phyloP scores from a whole-genome alignment of 2,329 filamentous ascomycete species.

The Fusarium gaditjirri region DNA sequence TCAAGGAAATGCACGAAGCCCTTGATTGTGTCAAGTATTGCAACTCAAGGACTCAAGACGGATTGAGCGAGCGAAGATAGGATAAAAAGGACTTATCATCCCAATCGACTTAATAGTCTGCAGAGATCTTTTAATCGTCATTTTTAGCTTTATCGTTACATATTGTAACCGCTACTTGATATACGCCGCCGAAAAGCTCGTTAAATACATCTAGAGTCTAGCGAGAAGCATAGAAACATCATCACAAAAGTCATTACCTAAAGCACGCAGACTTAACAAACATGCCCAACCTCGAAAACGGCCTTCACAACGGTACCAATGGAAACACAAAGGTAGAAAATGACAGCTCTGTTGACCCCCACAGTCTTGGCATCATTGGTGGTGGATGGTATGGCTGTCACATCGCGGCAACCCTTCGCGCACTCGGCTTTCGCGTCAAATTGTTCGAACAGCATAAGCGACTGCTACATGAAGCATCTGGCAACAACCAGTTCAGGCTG shows the following conservation, averaged over 20 bases:
- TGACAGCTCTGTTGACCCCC: background rate
- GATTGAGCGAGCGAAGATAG: background rate
- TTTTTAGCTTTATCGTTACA: background rate
- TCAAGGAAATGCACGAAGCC: background rate
- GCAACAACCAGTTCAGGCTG: constrained; percentile 4
- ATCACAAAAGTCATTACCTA: background rate
- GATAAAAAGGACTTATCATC: background rate
- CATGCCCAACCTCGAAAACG: background rate
- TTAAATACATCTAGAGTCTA: background rate
- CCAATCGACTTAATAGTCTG: background rate
- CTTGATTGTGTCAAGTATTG: background rate
- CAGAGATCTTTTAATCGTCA: background rate
- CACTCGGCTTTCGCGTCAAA: background rate
- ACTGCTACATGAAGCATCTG: constrained; percentile 6
- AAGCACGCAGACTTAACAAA: background rate
- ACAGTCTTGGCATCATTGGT: background rate
- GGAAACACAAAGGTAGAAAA: background rate
- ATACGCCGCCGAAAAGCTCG: background rate
- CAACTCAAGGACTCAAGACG: background rate
- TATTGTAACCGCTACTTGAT: background rate
- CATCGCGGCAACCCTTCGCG: background rate
- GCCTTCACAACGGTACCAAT: background rate
- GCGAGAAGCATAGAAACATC: background rate
- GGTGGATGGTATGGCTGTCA: constrained; percentile 9
- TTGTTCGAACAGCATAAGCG: constrained; percentile 3